A percentile compares a stretch with the other conserved stretches of the same genome.
Evolutionary conservation across 768 basidiomycete species (phyloP).

Genomic region (Russula ochroleuca): DNA sequence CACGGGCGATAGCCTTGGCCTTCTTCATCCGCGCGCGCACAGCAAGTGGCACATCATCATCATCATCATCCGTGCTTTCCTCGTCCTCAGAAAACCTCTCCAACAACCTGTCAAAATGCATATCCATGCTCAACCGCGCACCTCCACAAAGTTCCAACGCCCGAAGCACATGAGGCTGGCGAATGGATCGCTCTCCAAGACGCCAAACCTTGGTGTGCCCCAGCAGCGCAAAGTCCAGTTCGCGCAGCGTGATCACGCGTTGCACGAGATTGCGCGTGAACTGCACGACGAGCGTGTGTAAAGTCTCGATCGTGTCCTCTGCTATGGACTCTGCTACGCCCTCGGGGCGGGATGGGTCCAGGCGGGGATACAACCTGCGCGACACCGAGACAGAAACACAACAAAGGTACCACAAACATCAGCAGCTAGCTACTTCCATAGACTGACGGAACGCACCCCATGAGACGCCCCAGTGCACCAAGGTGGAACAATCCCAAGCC

Average conservation of each 20-base stretch:
- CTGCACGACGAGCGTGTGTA: constrained; percentile 35
- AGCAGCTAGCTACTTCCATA: not conserved
- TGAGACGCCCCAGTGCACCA: constrained; percentile 37
- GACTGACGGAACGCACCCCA: constrained; percentile 36
- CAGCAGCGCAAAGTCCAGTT: constrained; percentile 57
- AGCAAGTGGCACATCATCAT: constrained; percentile 20
- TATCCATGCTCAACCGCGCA: constrained; percentile 36
- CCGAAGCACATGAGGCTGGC: constrained; percentile 40
- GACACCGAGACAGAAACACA: not conserved
- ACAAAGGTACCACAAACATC: too few relatives aligned
- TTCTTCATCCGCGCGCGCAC: constrained; percentile 8
- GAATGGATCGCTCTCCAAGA: constrained; percentile 38
- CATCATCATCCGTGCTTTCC: not conserved
- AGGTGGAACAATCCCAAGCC: constrained; percentile 51
- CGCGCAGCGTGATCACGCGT: constrained; percentile 49
- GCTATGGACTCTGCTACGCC: constrained; percentile 41
- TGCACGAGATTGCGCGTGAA: constrained; percentile 53
- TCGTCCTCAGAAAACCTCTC: constrained; percentile 18
- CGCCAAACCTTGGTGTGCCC: constrained; percentile 58
- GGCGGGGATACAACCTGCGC: constrained; percentile 33
- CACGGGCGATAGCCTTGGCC: constrained; percentile 12
- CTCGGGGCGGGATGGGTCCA: constrained; percentile 29
- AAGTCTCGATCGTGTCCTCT: constrained; percentile 42
- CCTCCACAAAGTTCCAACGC: constrained; percentile 48
- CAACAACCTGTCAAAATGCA: constrained; percentile 41